Conservation (phyloP, 495 filamentous ascomycete genomes). For the Daldinia concentrica region DNA sequence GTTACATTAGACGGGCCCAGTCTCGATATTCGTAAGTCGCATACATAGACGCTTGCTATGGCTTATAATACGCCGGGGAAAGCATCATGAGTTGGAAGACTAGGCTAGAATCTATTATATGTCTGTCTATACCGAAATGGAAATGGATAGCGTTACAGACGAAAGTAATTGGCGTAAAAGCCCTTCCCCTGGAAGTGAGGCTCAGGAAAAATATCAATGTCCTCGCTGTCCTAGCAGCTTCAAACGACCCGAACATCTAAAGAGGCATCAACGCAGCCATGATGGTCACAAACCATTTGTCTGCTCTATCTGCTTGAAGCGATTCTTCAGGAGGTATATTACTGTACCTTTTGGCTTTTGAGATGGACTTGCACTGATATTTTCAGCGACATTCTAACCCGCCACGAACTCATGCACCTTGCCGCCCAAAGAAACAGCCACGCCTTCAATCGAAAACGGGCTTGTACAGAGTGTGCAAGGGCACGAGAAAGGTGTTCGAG, state of each 20-base stretch:
- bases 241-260: conserved; percentile 74
- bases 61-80: conserved; percentile 31
- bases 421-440: conserved; percentile 53
- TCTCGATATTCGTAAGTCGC: conserved; percentile 29
- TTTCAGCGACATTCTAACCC: conserved; percentile 63
- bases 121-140: conserved; percentile 29
- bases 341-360: conserved; percentile 8
- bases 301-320: conserved; percentile 71
- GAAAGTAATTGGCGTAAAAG: conserved; percentile 26
- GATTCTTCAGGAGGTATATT: conserved; percentile 68
- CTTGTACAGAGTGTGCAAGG: conserved; percentile 65
- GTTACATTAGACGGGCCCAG: conserved; percentile 24
- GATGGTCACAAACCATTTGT: conserved; percentile 75
- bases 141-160: conserved; percentile 16
- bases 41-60: conserved; percentile 32
- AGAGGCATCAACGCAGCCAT: conserved; percentile 75
- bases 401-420: conserved; percentile 64
- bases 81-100: conserved; percentile 27
- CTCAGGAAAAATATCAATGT: conserved; percentile 53
- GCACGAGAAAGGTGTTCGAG: conserved; percentile 66
- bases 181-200: conserved; percentile 29
- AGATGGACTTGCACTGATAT: conserved; percentile 15
- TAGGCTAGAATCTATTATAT: conserved; percentile 22
- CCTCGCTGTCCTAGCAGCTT: conserved; percentile 66
- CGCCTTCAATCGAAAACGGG: conserved; percentile 61